Conservation (phyloP, 2,329 filamentous ascomycete genomes). For the Clarireedia sp. region DNA sequence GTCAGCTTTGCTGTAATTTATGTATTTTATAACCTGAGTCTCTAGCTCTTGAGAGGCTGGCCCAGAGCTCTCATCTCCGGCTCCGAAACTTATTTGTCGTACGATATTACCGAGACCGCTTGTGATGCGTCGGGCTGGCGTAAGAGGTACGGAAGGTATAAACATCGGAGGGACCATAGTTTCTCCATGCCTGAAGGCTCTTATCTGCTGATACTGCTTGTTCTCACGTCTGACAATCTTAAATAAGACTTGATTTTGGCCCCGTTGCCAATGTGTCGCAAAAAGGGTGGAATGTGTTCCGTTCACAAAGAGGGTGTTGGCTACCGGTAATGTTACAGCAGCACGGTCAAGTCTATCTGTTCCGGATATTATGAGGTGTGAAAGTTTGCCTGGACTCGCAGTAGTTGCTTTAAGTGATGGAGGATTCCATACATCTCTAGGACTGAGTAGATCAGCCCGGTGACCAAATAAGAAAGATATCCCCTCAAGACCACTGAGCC, state of each 20-base stretch:
- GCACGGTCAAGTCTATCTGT: not conserved
- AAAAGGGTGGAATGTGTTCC: slow-evolving; percentile 53
- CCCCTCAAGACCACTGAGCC: slow-evolving; percentile 29
- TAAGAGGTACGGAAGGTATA: slow-evolving; percentile 53
- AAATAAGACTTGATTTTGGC: slow-evolving; percentile 3
- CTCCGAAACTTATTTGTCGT: slow-evolving; percentile 46
- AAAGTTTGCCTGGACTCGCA: slow-evolving; percentile 8
- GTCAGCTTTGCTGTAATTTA: slow-evolving; percentile 31
- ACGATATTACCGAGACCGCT: slow-evolving; percentile 74
- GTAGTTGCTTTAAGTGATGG: not conserved
- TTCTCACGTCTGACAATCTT: slow-evolving; percentile 9
- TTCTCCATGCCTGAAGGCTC: slow-evolving; percentile 10
- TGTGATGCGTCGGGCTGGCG: slow-evolving; percentile 51
- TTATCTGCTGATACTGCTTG: slow-evolving; percentile 16
- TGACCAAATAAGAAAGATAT: slow-evolving; percentile 45
- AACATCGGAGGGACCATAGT: slow-evolving; percentile 6
- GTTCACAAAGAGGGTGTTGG: slow-evolving; percentile 72
- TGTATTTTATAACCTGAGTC: slow-evolving; percentile 49
- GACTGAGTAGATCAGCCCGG: slow-evolving; percentile 32
- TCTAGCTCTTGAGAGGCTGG: slow-evolving; percentile 70
- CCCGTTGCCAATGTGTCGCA: slow-evolving; percentile 34
- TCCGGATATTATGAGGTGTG: slow-evolving; percentile 21
- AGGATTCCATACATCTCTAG: not conserved
- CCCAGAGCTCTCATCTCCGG: slow-evolving; percentile 31
- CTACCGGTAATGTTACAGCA: slow-evolving; percentile 49